Evolutionary conservation across 192 early-diverging fungal genomes (phyloP).

Genomic region (Coemansia sp.): DNA sequence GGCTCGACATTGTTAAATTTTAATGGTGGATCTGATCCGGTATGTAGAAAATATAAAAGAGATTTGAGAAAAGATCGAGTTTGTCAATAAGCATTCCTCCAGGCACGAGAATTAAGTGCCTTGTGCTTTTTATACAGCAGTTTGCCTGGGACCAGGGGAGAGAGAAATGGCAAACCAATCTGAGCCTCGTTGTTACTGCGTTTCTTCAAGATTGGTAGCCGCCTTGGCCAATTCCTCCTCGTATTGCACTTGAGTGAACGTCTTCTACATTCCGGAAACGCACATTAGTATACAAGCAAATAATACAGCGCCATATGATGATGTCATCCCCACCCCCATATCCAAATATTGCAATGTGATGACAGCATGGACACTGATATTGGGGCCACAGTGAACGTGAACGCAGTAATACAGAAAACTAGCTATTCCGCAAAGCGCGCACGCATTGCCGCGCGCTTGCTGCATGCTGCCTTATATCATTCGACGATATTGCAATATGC

Average conservation of each 20-base stretch:
- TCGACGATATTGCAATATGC: background rate
- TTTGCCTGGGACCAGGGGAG: slow-evolving; percentile 3
- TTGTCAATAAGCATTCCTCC: too few species aligned
- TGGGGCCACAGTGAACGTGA: background rate
- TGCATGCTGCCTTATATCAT: background rate
- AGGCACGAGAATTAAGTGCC: slow-evolving; percentile 3
- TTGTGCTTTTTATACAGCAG: background rate
- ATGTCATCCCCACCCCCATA: background rate
- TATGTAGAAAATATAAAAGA: background rate
- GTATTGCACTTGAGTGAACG: background rate
- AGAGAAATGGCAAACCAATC: background rate
- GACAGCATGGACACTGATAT: background rate
- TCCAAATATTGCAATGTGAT: background rate
- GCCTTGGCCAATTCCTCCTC: background rate
- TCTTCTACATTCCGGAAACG: background rate
- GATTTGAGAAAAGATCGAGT: background rate
- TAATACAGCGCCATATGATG: background rate
- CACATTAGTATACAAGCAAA: background rate
- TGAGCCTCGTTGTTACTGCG: slow-evolving; percentile 6
- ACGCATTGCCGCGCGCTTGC: background rate
- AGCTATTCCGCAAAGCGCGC: background rate
- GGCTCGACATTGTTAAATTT: background rate
- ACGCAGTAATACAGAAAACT: slow-evolving; percentile 1
- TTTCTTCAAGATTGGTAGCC: background rate
- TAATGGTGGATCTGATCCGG: background rate